A percentile compares a stretch with the other conserved stretches of the same genome.
These are phyloP conservation scores for Leccinum pachyderme DNA, from an alignment of 1,284 basidiomycete species.

Conservation along the genomic window DNA sequence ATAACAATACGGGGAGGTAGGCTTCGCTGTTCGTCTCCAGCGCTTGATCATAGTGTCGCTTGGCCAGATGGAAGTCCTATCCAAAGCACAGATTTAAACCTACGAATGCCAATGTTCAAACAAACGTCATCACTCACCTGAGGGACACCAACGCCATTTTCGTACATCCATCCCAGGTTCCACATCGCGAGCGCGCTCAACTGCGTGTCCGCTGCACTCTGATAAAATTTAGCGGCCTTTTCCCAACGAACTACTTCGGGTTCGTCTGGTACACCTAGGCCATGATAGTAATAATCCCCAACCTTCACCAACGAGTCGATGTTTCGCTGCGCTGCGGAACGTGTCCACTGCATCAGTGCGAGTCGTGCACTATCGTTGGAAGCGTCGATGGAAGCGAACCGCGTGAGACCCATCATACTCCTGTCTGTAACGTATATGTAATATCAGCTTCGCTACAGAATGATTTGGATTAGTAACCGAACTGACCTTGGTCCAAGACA, in stretches of 20 bases:
- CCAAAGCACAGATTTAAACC: neutral
- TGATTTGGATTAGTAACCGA: neutral
- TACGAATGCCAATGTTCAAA: neutral
- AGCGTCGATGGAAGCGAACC: slow-evolving; percentile 64
- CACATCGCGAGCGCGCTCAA: slow-evolving; percentile 94
- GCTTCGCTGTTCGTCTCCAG: slow-evolving; percentile 86
- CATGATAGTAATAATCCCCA: slow-evolving; percentile 93
- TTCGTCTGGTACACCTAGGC: slow-evolving; percentile 70
- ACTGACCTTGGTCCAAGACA: slow-evolving; percentile 83
- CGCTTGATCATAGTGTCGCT: slow-evolving; percentile 92
- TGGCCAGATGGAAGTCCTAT: slow-evolving; percentile 95
- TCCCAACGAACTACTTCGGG: slow-evolving; percentile 65
- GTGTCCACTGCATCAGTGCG: slow-evolving; percentile 90
- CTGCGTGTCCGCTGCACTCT: slow-evolving; percentile 88
- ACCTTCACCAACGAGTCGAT: slow-evolving; percentile 96
- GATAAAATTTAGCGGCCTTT: slow-evolving; percentile 92
- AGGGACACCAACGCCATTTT: slow-evolving; percentile 90
- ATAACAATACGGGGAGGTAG: slow-evolving; percentile 83
- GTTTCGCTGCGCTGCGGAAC: slow-evolving; percentile 91
- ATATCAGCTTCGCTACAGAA: neutral
- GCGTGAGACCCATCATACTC: slow-evolving; percentile 66
- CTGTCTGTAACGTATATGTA: slow-evolving; percentile 52
- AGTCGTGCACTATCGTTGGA: slow-evolving; percentile 79
- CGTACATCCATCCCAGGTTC: slow-evolving; percentile 99
- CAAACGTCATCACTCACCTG: slow-evolving; percentile 48